Conservation (phyloP, 148 eudicot genomes). For the Euryodendron excelsum region DNA sequence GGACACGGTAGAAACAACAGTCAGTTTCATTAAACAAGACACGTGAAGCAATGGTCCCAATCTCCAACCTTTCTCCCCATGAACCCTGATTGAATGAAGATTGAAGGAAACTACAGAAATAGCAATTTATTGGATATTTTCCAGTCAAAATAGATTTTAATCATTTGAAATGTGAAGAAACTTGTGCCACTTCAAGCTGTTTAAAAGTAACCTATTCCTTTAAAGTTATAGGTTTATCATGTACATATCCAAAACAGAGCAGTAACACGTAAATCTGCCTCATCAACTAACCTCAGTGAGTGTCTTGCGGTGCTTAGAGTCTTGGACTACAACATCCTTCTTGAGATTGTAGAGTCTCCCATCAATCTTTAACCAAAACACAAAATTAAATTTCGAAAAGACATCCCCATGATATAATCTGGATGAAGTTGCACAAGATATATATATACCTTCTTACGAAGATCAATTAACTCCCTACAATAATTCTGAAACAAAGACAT, state of each 20-base stretch:
- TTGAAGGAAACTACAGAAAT: background rate
- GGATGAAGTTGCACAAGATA: background rate
- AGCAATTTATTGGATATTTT: too few relatives aligned
- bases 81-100: background rate
- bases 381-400: constrained; percentile 6
- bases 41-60: background rate
- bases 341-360: constrained; percentile 66
- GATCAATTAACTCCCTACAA: constrained; percentile 74
- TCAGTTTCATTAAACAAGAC: too few relatives aligned
- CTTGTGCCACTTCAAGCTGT: background rate
- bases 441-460: constrained; percentile 60
- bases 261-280: background rate
- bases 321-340: constrained; percentile 85
- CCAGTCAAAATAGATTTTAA: too few relatives aligned
- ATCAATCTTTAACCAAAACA: constrained; percentile 61
- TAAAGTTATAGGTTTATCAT: background rate
- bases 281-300: constrained; percentile 74
- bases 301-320: constrained; percentile 89
- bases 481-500: constrained; percentile 79
- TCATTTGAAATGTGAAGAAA: background rate
- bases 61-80: background rate
- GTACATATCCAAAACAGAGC: background rate
- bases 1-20: background rate
- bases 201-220: background rate
- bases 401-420: background rate